Conservation (phyloP, 2,329 filamentous ascomycete species). For the Aspergillus thermomutatus region DNA sequence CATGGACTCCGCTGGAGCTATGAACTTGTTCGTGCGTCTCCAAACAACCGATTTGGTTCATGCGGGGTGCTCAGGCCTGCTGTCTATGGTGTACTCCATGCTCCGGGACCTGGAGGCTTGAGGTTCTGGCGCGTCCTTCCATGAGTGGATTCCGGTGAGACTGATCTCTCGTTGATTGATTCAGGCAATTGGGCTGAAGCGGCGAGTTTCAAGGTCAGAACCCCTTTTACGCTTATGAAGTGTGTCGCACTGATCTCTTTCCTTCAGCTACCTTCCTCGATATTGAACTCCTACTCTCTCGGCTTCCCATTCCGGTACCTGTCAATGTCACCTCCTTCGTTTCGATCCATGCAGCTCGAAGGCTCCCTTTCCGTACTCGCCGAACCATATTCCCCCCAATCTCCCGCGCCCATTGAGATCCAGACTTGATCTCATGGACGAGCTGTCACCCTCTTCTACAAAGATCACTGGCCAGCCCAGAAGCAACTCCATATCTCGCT, state of each 20-base stretch:
- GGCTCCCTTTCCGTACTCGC: no score
- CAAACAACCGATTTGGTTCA: background rate
- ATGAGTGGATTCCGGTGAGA: background rate
- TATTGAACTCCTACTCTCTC: background rate
- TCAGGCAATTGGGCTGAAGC: background rate
- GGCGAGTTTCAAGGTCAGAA: background rate
- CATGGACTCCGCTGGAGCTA: background rate
- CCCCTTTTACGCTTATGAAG: background rate
- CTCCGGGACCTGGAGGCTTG: background rate
- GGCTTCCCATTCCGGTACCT: background rate
- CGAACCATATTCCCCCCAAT: no score
- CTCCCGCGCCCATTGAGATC: no score
- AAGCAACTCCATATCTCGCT: no score
- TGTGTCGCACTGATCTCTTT: background rate
- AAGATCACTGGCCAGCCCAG: no score
- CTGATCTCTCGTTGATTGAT: background rate
- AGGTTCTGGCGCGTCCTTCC: background rate
- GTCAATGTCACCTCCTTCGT: no score
- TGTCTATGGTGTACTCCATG: background rate
- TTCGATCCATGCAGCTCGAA: no score
- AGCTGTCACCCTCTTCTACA: no score
- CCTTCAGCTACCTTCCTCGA: background rate
- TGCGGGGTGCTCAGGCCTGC: background rate
- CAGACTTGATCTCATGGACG: no score
- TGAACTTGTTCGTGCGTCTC: background rate